Evolutionary conservation across 2,329 filamentous ascomycete species (phyloP), one percentile per base, ranked within the genome.

Genomic region (Leptographium radiaticola): DNA sequence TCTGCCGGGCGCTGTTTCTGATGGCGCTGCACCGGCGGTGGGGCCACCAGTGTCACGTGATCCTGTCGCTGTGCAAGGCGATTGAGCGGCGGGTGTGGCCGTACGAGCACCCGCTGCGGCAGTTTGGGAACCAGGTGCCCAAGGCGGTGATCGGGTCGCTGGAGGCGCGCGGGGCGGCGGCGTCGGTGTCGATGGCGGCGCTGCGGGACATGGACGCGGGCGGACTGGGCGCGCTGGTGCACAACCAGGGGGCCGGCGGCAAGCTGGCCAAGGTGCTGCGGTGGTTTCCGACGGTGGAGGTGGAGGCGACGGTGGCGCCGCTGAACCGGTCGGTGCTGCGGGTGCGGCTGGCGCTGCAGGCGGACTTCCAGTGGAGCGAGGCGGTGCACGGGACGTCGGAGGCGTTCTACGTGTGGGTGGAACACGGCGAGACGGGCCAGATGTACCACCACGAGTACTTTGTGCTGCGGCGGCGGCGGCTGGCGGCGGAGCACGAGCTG

Each of bases 381-480:
- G 83, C 87, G 48, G 80, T 95, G 56, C 90, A 98, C 64, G 94
- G 94, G 18, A 89, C 84, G 3, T 96, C 91, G 0, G 93, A 98
- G 64, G 91, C 91, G 5, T 98, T 94, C 70, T 98, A 94, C 79
- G 86, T 98, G 55, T 98, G 93, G 94, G 91, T 98, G 4, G 93
- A 98, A 67, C 95, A 97, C 65, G 96, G 91, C 0, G 93, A 97
- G 62, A 96, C 90, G 0, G 90, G 89, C 0, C 90, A 97, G 67
- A 97, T 98, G 43, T 97, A 95, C 63, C 93, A 98, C 62, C 88
- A 97, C 59, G 93, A 98, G 66, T 96, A 86, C 68, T 97, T 98
- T 70, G 93, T 98, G 54, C 76, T 98, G 7, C 94, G 83, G 57
- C 79, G 89, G 58, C 87, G 81, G 68, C 96, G 95, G 74, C 75